Evolutionary conservation across 1,139 yeast genomes (phyloP), one percentile per base, ranked within the genome.

Genomic region (Suhomyces wounanorum): DNA sequence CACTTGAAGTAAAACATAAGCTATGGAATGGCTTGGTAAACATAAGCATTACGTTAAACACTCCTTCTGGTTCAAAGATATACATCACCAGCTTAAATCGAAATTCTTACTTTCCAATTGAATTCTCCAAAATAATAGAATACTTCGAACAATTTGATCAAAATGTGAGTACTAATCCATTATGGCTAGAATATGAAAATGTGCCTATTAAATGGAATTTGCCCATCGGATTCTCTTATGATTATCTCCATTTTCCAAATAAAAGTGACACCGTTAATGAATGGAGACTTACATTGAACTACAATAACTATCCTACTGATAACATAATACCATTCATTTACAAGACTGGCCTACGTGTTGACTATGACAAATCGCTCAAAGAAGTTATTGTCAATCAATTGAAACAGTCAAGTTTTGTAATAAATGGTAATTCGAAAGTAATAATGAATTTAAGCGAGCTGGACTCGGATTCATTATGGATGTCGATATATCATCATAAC

Each of bases 191-290:
- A 56, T 81, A 73, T 60, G 84, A 84, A 30, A 79, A 72, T 5
- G 82, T 75, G 0, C 90, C 95, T 0, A 53, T 91, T 26, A 77
- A 80, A 44, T 91, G 97, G 96, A 84, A 87, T 58, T 70, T 84
- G 58, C 97, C 97, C 0, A 68, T 86, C 6, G 97, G 97, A 0
- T 71, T 87, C 4, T 67, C 86, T 4, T 82, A 78, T 60, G 97
- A 90, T 58, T 65, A 77, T 21, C 65, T 79, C 49, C 70, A 73
- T 18, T 50, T 64, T 14, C 53, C 52, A 8, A 25, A 47, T 10
- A 10, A 40, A 16, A 16, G 25, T 4, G 23, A 21, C 1, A 4
- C 16, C 35, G 18, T 31, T 39, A 42, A 51, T 30, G 52, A 57
- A 11, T 88, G 95, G 92, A 68, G 66, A 2, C 58, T 89, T 14